phyloP scores from a whole-genome alignment of 495 filamentous ascomycete genomes.

The Sphaerosporella brunnea region DNA sequence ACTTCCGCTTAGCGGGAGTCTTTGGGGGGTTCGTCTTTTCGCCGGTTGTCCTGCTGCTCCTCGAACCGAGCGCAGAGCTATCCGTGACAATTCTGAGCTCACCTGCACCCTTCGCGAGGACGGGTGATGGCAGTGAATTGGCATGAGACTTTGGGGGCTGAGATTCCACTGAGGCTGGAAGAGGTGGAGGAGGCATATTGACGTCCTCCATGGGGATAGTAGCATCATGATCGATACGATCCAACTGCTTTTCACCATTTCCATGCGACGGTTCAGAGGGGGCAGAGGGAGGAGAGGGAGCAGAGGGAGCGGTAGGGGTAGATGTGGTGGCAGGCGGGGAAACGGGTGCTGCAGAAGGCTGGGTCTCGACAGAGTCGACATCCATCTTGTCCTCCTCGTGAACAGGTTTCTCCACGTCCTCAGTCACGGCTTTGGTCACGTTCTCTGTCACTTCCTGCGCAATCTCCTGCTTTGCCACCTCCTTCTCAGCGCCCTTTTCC shows the following conservation, averaged over 20 bases:
- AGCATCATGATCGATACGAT: slow-evolving; percentile 16
- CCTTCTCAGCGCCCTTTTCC: slow-evolving; percentile 1
- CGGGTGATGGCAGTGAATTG: too few species aligned
- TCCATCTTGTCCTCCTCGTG: slow-evolving; percentile 22
- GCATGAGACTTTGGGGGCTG: not conserved
- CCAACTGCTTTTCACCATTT: slow-evolving; percentile 4
- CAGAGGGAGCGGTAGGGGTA: too few species aligned
- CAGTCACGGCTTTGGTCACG: not conserved
- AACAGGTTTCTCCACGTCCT: slow-evolving; percentile 4
- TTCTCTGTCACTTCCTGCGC: not conserved
- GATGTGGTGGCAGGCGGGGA: too few species aligned
- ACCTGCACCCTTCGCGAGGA: too few species aligned
- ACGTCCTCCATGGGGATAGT: slow-evolving; percentile 11
- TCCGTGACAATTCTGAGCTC: slow-evolving; percentile 1
- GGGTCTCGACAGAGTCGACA: slow-evolving; percentile 13
- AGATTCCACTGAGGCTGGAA: slow-evolving; percentile 9
- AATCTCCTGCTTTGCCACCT: not conserved
- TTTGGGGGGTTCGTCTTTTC: slow-evolving; percentile 6
- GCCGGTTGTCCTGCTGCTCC: not conserved
- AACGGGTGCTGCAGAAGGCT: too few species aligned
- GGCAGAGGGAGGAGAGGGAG: too few species aligned
- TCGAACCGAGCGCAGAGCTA: not conserved
- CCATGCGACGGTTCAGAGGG: too few species aligned
- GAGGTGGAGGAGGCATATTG: slow-evolving; percentile 15
- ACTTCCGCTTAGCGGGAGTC: slow-evolving; percentile 16